phyloP scores from a whole-genome alignment of 345 rosid genomes.

The Populus alba region DNA sequence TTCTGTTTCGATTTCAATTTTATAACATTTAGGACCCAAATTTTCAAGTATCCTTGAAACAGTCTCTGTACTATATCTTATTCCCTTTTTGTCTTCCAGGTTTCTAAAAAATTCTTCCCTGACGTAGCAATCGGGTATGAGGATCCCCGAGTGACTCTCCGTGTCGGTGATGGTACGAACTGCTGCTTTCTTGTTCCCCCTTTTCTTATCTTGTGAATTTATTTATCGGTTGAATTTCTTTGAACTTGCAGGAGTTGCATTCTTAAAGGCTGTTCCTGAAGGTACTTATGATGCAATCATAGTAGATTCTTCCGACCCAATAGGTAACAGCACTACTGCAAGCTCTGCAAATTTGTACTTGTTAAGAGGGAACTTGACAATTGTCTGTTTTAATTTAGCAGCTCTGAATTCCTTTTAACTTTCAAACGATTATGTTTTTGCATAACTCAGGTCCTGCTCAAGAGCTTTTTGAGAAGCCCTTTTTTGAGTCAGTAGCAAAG shows the following conservation, averaged over 20 bases:
- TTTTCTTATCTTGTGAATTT: background rate
- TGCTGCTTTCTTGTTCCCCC: background rate
- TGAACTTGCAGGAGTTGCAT: conserved; percentile 67
- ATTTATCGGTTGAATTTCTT: background rate
- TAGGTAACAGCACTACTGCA: conserved; percentile 42
- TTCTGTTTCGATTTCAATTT: background rate
- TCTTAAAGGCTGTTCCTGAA: conserved; percentile 65
- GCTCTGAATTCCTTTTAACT: background rate
- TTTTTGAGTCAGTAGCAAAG: conserved; percentile 71
- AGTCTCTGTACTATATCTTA: background rate
- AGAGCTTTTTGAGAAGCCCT: conserved; percentile 94
- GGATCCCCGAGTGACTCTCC: conserved; percentile 85
- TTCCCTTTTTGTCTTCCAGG: conserved; percentile 39
- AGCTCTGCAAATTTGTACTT: background rate
- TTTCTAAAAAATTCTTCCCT: conserved; percentile 82
- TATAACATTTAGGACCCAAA: background rate
- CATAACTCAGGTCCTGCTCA: conserved; percentile 75
- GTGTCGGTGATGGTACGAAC: conserved; percentile 78
- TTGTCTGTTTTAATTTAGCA: background rate
- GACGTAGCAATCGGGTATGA: conserved; percentile 77
- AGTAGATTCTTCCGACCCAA: conserved; percentile 94
- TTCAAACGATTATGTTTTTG: background rate
- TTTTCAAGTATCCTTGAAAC: background rate
- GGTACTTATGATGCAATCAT: conserved; percentile 92
- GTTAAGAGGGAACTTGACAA: background rate